Evolutionary conservation across 2,329 filamentous ascomycete species (phyloP).

Genomic region (Fusarium buharicum): DNA sequence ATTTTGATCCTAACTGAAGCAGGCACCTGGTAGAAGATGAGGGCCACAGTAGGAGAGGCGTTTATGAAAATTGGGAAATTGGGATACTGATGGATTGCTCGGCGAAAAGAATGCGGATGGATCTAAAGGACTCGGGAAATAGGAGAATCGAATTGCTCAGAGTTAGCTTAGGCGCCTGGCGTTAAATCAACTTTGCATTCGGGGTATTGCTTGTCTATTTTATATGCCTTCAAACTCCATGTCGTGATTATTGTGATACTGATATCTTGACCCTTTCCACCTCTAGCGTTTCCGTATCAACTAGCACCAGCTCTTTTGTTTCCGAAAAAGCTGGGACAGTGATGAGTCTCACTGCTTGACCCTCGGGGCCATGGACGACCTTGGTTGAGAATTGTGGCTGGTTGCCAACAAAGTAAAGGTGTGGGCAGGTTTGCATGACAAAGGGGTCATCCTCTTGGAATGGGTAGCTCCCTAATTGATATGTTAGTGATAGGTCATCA

Average conservation of each 20-base stretch:
- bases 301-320: conserved; percentile 80
- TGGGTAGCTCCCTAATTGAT: conserved; percentile 82
- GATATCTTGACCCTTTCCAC: conserved; percentile 74
- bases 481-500: conserved; percentile 23
- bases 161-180: conserved; percentile 1
- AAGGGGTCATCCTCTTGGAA: conserved; percentile 96
- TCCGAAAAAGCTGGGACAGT: conserved; percentile 83
- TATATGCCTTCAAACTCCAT: conserved; percentile 11
- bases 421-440: conserved; percentile 84
- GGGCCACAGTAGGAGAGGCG: neutral
- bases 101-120: neutral
- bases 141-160: conserved; percentile 2
- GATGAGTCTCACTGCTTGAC: conserved; percentile 80
- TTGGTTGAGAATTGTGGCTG: conserved; percentile 82
- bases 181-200: conserved; percentile 12
- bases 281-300: conserved; percentile 88
- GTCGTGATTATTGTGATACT: conserved; percentile 24
- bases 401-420: conserved; percentile 90
- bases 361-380: conserved; percentile 72
- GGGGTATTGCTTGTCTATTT: conserved; percentile 34
- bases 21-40: neutral
- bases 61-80: neutral
- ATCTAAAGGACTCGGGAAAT: neutral
- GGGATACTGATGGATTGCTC: neutral
- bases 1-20: conserved; percentile 17